phyloP scores from a whole-genome alignment of 2,329 filamentous ascomycete species.

The Colletotrichum sp. region DNA sequence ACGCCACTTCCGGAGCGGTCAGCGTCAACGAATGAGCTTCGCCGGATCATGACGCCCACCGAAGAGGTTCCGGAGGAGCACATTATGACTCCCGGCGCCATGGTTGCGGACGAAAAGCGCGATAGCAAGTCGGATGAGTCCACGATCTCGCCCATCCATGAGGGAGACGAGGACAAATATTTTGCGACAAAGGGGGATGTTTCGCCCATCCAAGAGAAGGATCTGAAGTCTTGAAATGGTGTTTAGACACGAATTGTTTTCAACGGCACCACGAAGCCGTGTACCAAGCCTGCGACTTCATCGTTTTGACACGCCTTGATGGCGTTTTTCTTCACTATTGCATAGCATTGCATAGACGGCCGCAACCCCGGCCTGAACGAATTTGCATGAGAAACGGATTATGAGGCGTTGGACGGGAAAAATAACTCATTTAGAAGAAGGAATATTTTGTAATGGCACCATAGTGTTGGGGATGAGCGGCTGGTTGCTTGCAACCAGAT shows the following conservation, averaged over 20 bases:
- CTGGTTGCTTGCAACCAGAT: not conserved
- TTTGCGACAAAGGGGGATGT: not conserved
- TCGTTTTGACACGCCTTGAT: not conserved
- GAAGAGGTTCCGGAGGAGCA: constrained; percentile 24
- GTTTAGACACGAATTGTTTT: not conserved
- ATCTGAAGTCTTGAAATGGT: not conserved
- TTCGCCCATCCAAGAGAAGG: constrained; percentile 2
- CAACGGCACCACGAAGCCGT: not conserved
- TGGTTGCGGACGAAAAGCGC: not conserved
- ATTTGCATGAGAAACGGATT: constrained; percentile 17
- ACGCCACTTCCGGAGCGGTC: not conserved
- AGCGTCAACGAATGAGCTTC: constrained; percentile 9
- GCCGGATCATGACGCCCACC: constrained; percentile 27
- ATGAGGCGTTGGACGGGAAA: constrained; percentile 15
- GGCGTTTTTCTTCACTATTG: not conserved
- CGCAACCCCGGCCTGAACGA: constrained; percentile 4
- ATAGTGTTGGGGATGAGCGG: not conserved
- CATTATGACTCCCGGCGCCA: constrained; percentile 3
- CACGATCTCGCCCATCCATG: constrained; percentile 13
- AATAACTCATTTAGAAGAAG: not conserved
- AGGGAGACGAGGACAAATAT: constrained; percentile 10
- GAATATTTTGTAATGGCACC: not conserved
- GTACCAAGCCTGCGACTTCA: not conserved
- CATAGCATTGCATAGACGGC: constrained; percentile 12
- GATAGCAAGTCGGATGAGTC: not conserved